A percentile compares a stretch with the other conserved stretches of the same genome.
Conservation (phyloP, 208 protist genomes). For the Trypanosoma cruzi region DNA sequence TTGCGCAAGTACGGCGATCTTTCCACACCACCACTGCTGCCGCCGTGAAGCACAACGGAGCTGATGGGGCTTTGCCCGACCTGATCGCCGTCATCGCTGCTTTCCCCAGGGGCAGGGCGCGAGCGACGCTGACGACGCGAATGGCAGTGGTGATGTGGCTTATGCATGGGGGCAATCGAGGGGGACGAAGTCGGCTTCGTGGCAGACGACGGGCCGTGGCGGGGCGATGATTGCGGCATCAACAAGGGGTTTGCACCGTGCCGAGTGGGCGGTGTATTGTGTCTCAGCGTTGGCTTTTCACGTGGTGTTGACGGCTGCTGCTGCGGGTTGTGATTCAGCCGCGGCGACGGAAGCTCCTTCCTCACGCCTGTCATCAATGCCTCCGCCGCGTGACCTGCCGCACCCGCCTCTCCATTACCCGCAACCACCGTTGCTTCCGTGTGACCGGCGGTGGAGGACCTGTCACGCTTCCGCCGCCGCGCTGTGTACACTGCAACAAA, state of each 20-base stretch:
- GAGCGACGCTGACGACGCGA: constrained; percentile 2
- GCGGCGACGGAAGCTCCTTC: neutral
- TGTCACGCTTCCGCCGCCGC: constrained; percentile 26
- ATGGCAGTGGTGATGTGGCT: neutral
- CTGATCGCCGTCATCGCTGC: constrained; percentile 1
- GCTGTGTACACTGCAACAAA: constrained; percentile 46
- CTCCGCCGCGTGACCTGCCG: neutral
- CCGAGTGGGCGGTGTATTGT: neutral
- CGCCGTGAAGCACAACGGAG: neutral
- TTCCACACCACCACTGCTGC: neutral
- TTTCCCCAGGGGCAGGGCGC: neutral
- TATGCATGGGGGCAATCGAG: neutral
- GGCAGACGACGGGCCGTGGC: neutral
- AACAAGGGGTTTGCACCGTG: neutral
- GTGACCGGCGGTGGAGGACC: neutral
- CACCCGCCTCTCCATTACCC: neutral
- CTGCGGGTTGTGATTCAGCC: neutral
- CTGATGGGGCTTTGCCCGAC: neutral
- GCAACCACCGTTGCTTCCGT: constrained; percentile 2
- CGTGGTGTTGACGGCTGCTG: constrained; percentile 1
- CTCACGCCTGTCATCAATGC: neutral
- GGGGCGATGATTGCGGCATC: neutral
- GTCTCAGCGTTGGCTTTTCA: constrained; percentile 3
- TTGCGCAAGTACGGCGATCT: constrained; percentile 1
- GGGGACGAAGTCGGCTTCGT: neutral